Conservation (phyloP, 2,329 filamentous ascomycete genomes). For the Clathrospora elynae region DNA sequence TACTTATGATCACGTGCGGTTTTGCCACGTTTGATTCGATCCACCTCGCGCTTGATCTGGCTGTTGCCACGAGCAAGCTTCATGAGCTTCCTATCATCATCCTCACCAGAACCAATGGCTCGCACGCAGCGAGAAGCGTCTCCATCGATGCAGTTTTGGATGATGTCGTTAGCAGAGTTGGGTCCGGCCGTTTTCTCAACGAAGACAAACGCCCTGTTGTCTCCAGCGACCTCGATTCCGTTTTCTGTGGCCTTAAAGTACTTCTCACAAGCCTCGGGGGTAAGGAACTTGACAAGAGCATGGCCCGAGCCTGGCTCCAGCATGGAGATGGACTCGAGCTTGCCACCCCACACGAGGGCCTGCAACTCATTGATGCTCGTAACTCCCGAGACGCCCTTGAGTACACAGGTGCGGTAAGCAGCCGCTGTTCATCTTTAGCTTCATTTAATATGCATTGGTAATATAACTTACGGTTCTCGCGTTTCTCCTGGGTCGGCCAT, state of each 20-base stretch:
- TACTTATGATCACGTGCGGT: slow-evolving; percentile 47
- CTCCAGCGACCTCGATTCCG: slow-evolving; percentile 34
- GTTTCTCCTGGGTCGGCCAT: slow-evolving; percentile 41
- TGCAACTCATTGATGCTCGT: slow-evolving; percentile 39
- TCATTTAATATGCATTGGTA: not conserved
- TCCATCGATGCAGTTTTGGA: slow-evolving; percentile 49
- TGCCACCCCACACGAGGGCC: slow-evolving; percentile 47
- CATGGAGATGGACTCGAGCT: slow-evolving; percentile 39
- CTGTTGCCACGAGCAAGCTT: slow-evolving; percentile 47
- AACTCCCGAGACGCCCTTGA: slow-evolving; percentile 32
- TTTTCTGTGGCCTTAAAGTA: slow-evolving; percentile 45
- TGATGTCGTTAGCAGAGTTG: slow-evolving; percentile 48
- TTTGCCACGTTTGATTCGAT: slow-evolving; percentile 52
- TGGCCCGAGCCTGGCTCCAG: slow-evolving; percentile 28
- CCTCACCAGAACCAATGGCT: slow-evolving; percentile 50
- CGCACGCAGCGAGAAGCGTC: slow-evolving; percentile 55
- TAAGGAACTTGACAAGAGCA: slow-evolving; percentile 44
- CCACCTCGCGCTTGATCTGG: slow-evolving; percentile 49
- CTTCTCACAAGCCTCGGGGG: slow-evolving; percentile 37
- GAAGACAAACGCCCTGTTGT: slow-evolving; percentile 32
- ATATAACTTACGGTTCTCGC: slow-evolving; percentile 33
- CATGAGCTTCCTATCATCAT: slow-evolving; percentile 45
- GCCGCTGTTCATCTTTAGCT: slow-evolving; percentile 26
- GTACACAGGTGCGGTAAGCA: slow-evolving; percentile 30
- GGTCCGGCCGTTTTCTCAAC: slow-evolving; percentile 36